These are phyloP conservation scores for Begonia masoniana DNA, from an alignment of 306 rosid genomes.

Conservation along the genomic window DNA sequence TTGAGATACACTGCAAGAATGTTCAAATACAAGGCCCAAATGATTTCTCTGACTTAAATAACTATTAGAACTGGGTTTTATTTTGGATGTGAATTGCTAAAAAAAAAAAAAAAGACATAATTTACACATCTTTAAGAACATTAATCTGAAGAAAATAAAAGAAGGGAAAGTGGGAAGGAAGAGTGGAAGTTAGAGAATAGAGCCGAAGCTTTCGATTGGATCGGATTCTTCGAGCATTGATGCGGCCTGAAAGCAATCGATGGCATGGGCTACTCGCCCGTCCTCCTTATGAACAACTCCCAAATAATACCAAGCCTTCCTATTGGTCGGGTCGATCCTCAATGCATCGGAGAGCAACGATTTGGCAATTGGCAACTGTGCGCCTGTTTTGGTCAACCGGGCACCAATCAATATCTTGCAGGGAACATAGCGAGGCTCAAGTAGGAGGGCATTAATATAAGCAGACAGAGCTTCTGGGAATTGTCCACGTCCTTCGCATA, in stretches of 20 bases:
- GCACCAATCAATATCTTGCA: constrained; percentile 46
- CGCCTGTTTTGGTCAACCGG: constrained; percentile 35
- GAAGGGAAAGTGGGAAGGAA: constrained; percentile 2
- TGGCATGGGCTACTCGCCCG: constrained; percentile 62
- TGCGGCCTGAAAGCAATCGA: constrained; percentile 92
- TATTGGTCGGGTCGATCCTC: constrained; percentile 70
- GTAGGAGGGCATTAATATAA: constrained; percentile 33
- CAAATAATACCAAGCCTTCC: constrained; percentile 71
- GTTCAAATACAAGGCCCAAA: no score
- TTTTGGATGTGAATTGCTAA: background rate
- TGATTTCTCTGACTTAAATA: no score
- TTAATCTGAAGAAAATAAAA: background rate
- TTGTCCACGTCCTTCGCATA: constrained; percentile 50
- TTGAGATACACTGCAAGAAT: no score
- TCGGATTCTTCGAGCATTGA: constrained; percentile 85
- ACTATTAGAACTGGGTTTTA: no score
- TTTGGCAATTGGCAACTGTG: constrained; percentile 56
- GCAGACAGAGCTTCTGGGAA: constrained; percentile 43
- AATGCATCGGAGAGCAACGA: constrained; percentile 69
- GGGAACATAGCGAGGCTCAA: constrained; percentile 59
- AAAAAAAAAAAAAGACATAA: background rate
- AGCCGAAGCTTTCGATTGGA: constrained; percentile 77
- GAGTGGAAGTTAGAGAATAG: constrained; percentile 27
- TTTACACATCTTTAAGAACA: background rate
- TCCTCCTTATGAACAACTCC: constrained; percentile 68